Base-by-base conservation (phyloP, 2,329 filamentous ascomycete genomes). In the Aspergillus arachidicola region DNA sequence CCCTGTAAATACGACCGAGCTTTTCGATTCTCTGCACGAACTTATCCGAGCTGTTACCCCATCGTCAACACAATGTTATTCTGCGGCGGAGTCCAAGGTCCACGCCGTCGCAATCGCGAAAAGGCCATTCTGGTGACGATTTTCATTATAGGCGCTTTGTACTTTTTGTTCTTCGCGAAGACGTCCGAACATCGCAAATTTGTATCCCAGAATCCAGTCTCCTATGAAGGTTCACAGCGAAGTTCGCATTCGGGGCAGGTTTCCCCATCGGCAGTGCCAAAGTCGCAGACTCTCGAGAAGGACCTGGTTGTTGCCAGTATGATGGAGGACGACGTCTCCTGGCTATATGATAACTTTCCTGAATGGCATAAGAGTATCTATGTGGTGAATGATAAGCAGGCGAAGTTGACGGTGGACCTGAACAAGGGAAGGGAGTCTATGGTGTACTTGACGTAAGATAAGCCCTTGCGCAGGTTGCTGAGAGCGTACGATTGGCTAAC, bases 341-440 rank as follows among this genome's bases (percentile, higher is more conserved):
- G 79, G 79, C 58, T 80, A 43, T 70, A 70, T 28, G 71, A 79
- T 38, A 66, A 75, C 63, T 75, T 80, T 38, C 74, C 78, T 1
- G 76, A 79, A 26, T 86, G 84, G 84, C 78, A 81, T 63, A 82
- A 83, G 71, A 85, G 80, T 63, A 79, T 87, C 62, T 87, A 87
- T 71, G 80, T 86, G 30, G 84, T 84, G 58, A 81, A 88, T 67
- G 80, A 86, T 67, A 75, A 79, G 36, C 66, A 65, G 6, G 83
- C 84, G 3, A 64, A 76, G 23, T 73, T 85, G 65, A 85, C 81
- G 0, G 83, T 87, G 16, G 76, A 81, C 3, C 67, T 69, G 50
- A 81, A 81, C 63, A 80, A 80, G 67, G 79, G 79, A 9, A 73
- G 78, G 57, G 79, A 81, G 65, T 78, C 77, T 6, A 80, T 80